Evolutionary conservation across 805 yeast species (phyloP).

Genomic region (Saccharomycopsis guyanensis): DNA sequence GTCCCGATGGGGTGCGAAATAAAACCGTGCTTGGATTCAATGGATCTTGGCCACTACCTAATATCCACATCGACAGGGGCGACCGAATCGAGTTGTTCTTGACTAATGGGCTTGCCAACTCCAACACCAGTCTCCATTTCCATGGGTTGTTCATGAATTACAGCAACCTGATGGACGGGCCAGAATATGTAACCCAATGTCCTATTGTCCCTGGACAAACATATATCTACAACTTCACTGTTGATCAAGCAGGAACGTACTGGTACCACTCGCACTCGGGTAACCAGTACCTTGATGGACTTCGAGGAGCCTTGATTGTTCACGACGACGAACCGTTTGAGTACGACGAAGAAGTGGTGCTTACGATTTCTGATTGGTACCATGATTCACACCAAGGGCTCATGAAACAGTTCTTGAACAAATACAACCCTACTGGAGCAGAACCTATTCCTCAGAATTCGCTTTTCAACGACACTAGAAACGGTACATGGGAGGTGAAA

Average conservation of each 20-base stretch:
- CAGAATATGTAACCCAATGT: conserved; percentile 72
- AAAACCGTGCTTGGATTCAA: conserved; percentile 61
- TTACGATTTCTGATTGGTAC: conserved; percentile 58
- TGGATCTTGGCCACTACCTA: conserved; percentile 68
- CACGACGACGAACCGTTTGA: conserved; percentile 52
- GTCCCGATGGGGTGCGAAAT: conserved; percentile 56
- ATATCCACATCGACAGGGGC: conserved; percentile 54
- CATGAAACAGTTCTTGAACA: conserved; percentile 41
- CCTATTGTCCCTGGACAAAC: conserved; percentile 67
- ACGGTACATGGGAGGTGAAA: conserved; percentile 46
- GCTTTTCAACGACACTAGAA: conserved; percentile 57
- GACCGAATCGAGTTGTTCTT: conserved; percentile 54
- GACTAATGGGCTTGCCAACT: conserved; percentile 49
- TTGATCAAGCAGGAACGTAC: conserved; percentile 64
- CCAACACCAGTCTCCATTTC: conserved; percentile 61
- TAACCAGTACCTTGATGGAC: conserved; percentile 71
- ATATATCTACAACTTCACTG: conserved; percentile 61
- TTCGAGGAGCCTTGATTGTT: conserved; percentile 60
- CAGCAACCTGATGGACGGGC: conserved; percentile 66
- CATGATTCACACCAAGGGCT: conserved; percentile 45
- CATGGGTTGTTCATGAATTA: conserved; percentile 71
- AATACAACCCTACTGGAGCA: conserved; percentile 78
- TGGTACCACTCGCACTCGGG: conserved; percentile 84
- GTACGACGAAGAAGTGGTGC: conserved; percentile 54
- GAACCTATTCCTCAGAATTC: conserved; percentile 71